phyloP scores from a whole-genome alignment of 75 land plant genomes.

The Cupressus sempervirens region DNA sequence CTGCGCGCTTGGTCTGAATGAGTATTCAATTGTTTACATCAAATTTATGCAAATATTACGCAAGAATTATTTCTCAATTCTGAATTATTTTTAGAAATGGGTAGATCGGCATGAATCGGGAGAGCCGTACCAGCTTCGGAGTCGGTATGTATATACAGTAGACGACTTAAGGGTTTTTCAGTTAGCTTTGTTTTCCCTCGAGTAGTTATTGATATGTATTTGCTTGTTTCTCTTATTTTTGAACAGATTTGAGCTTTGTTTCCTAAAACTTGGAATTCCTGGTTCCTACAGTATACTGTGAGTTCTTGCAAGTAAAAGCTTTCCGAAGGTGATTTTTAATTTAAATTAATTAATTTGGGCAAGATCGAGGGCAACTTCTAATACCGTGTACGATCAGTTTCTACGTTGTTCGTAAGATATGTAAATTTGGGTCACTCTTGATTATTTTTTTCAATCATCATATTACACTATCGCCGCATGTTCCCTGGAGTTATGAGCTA shows the following conservation, averaged over 20 bases:
- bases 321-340: background rate
- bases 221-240: background rate
- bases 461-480: background rate
- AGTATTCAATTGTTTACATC: background rate
- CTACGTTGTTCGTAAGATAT: background rate
- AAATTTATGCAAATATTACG: background rate
- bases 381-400: background rate
- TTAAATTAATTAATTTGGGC: background rate
- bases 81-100: background rate
- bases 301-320: background rate
- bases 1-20: background rate
- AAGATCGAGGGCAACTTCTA: background rate
- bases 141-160: background rate
- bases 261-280: background rate
- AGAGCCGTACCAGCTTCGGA: background rate
- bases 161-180: background rate
- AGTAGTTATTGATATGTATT: background rate
- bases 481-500: background rate
- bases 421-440: background rate
- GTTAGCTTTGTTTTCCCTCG: background rate
- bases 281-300: background rate
- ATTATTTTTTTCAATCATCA: background rate
- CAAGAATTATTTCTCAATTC: background rate
- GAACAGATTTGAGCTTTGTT: background rate
- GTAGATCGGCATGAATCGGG: background rate